phyloP scores from a whole-genome alignment of 2,329 filamentous ascomycete species.

The Dactylellina parvicollis region DNA sequence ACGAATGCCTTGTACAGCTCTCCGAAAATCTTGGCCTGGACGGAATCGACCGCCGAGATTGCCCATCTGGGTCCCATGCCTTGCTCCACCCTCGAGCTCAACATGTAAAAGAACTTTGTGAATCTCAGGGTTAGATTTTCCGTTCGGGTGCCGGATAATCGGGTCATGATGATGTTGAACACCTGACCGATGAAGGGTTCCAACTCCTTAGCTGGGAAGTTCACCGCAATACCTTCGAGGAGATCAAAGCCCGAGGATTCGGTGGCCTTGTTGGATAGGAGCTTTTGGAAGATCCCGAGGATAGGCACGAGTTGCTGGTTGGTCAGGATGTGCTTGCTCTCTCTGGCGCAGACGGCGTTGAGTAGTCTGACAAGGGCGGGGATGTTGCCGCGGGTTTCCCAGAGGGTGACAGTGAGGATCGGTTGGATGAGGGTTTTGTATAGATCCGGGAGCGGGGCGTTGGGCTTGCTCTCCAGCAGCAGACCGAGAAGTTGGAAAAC shows the following conservation, averaged over 20 bases:
- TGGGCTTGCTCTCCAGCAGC: constrained; percentile 84
- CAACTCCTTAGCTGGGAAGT: constrained; percentile 75
- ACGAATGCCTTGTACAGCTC: constrained; percentile 88
- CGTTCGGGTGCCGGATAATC: constrained; percentile 76
- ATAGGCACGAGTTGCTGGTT: constrained; percentile 82
- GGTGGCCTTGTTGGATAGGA: constrained; percentile 82
- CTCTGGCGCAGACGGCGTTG: constrained; percentile 82
- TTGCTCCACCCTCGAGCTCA: constrained; percentile 79
- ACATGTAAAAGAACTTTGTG: constrained; percentile 91
- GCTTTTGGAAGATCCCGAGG: constrained; percentile 93
- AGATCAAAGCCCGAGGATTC: constrained; percentile 90
- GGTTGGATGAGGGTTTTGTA: constrained; percentile 82
- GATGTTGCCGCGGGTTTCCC: constrained; percentile 92
- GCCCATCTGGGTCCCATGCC: constrained; percentile 95
- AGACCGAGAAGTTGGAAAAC: constrained; percentile 95
- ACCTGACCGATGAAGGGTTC: constrained; percentile 82
- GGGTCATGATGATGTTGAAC: constrained; percentile 80
- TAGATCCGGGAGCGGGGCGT: constrained; percentile 78
- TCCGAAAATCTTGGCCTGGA: constrained; percentile 81
- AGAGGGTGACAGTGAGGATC: constrained; percentile 81
- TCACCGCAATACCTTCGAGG: constrained; percentile 79
- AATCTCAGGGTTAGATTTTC: constrained; percentile 88
- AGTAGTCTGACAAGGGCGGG: constrained; percentile 88
- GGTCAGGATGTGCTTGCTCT: constrained; percentile 76
- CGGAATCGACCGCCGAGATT: constrained; percentile 80